These are phyloP conservation scores for Brassica incana DNA, from an alignment of 345 rosid species.

Conservation along the genomic window DNA sequence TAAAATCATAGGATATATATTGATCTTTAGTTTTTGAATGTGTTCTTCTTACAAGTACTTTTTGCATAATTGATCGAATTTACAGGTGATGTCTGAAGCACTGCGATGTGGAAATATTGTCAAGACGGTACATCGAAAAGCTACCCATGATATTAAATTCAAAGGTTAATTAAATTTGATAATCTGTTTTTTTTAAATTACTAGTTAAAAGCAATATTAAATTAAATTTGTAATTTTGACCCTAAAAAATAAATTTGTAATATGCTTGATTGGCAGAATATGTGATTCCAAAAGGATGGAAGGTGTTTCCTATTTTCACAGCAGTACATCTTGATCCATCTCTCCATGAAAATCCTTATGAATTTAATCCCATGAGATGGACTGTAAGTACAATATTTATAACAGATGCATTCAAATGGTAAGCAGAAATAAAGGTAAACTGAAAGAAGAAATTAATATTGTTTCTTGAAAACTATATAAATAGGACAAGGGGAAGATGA, in stretches of 20 bases:
- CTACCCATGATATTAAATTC: conserved; percentile 61
- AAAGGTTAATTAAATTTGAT: conserved; percentile 50
- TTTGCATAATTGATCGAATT: background rate
- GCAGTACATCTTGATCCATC: conserved; percentile 64
- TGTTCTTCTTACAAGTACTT: background rate
- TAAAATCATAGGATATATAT: background rate
- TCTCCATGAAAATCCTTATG: conserved; percentile 67
- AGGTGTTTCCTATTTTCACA: conserved; percentile 65
- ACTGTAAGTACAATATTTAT: conserved; percentile 41
- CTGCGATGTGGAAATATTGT: conserved; percentile 81
- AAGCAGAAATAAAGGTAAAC: background rate
- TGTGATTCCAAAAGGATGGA: conserved; percentile 78
- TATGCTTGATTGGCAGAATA: conserved; percentile 44
- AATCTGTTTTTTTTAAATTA: background rate
- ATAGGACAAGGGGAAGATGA: conserved; percentile 57
- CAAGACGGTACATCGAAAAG: conserved; percentile 68
- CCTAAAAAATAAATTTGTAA: background rate
- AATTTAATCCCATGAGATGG: conserved; percentile 91
- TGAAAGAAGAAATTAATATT: background rate
- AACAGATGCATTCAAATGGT: background rate
- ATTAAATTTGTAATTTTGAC: background rate
- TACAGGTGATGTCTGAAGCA: conserved; percentile 70
- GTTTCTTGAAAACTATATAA: background rate
- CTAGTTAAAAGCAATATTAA: no score
- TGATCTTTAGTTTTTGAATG: no score